These are phyloP conservation scores for Malassezia equina DNA, from an alignment of 1,284 basidiomycete genomes.

Conservation along the genomic window DNA sequence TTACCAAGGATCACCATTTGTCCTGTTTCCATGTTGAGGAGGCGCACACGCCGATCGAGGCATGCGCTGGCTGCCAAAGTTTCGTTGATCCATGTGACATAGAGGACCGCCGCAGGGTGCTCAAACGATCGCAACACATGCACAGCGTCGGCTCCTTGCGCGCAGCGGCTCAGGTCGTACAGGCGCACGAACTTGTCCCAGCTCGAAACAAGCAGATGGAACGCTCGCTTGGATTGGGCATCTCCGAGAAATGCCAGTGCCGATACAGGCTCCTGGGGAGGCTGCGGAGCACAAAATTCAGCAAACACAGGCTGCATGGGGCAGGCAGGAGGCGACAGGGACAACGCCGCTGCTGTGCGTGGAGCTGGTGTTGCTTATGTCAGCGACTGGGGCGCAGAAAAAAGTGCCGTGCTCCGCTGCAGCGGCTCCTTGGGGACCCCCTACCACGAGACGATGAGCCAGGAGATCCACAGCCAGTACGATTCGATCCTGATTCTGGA, in stretches of 20 bases:
- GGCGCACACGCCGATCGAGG: slow-evolving; percentile 34
- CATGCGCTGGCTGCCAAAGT: slow-evolving; percentile 30
- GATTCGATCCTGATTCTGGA: slow-evolving; percentile 94
- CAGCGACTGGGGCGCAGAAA: background rate
- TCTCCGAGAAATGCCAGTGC: slow-evolving; percentile 24
- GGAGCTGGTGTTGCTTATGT: background rate
- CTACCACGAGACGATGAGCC: slow-evolving; percentile 26
- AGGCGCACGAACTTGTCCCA: slow-evolving; percentile 41
- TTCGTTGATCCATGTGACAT: slow-evolving; percentile 37
- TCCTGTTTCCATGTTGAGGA: slow-evolving; percentile 31
- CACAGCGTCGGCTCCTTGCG: background rate
- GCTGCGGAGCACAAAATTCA: background rate
- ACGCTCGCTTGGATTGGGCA: slow-evolving; percentile 1
- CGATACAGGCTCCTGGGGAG: slow-evolving; percentile 25
- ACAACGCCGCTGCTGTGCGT: background rate
- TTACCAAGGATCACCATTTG: slow-evolving; percentile 36
- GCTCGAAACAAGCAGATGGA: slow-evolving; percentile 28
- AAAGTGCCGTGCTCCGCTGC: background rate
- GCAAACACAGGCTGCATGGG: background rate
- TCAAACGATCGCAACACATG: slow-evolving; percentile 26
- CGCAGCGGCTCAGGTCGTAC: slow-evolving; percentile 20
- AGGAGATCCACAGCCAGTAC: slow-evolving; percentile 80
- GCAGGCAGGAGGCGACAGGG: background rate
- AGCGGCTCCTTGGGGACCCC: background rate
- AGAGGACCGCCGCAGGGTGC: slow-evolving; percentile 41